These are phyloP conservation scores for Cystobasidium pallidum DNA, from an alignment of 1,284 basidiomycete genomes.

Conservation along the genomic window DNA sequence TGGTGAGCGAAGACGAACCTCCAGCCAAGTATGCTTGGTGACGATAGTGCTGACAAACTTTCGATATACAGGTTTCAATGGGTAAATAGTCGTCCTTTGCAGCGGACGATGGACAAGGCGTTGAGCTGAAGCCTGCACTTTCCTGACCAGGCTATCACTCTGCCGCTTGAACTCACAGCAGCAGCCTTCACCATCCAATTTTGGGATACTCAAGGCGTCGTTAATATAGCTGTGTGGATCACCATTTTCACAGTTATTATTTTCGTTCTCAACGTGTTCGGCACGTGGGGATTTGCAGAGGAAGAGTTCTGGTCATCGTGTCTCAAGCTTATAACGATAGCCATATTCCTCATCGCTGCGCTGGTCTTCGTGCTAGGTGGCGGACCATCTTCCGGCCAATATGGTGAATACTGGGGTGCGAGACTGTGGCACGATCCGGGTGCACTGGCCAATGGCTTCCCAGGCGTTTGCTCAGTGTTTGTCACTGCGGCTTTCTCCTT, in stretches of 20 bases:
- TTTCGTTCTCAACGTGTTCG: constrained; percentile 33
- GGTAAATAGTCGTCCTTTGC: constrained; percentile 57
- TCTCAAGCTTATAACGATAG: constrained; percentile 57
- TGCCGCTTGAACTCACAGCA: constrained; percentile 52
- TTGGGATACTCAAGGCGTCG: constrained; percentile 45
- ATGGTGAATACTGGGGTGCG: constrained; percentile 36
- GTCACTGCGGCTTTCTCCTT: constrained; percentile 61
- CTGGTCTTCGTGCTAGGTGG: constrained; percentile 54
- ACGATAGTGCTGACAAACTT: neutral
- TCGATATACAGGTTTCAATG: constrained; percentile 53
- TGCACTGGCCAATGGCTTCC: constrained; percentile 59
- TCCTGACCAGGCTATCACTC: neutral
- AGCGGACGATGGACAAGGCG: neutral
- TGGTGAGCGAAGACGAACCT: constrained; percentile 4
- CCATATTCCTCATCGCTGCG: constrained; percentile 57
- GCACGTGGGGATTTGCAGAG: constrained; percentile 49
- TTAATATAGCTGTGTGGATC: constrained; percentile 57
- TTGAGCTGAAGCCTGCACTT: neutral
- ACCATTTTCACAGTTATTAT: constrained; percentile 54
- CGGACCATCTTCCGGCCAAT: constrained; percentile 31
- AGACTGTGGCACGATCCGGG: constrained; percentile 53
- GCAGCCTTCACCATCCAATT: constrained; percentile 48
- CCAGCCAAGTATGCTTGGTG: neutral
- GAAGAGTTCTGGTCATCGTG: constrained; percentile 56
- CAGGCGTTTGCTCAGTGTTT: constrained; percentile 63